These are phyloP conservation scores for Chrysosporium queenslandicum DNA, from an alignment of 2,329 filamentous ascomycete species.

Conservation along the genomic window DNA sequence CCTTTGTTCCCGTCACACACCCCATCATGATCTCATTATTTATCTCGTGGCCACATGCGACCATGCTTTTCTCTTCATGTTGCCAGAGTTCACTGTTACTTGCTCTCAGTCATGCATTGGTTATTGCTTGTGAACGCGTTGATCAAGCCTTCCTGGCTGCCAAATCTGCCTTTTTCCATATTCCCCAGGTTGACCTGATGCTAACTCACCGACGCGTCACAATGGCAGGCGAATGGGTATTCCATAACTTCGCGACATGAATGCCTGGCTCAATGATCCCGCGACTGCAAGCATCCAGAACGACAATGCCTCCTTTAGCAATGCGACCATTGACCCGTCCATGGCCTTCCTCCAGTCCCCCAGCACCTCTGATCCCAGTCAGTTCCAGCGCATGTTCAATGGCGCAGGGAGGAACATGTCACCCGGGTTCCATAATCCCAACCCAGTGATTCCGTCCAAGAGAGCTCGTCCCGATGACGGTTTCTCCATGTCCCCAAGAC, in stretches of 20 bases:
- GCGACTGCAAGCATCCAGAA: slow-evolving; percentile 35
- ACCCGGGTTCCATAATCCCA: slow-evolving; percentile 66
- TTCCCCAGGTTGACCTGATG: neutral
- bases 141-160: neutral
- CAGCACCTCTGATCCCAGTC: slow-evolving; percentile 41
- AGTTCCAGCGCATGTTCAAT: slow-evolving; percentile 63
- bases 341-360: slow-evolving; percentile 41
- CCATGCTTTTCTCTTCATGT: neutral
- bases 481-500: slow-evolving; percentile 69
- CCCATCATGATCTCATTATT: neutral
- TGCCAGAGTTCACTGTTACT: neutral
- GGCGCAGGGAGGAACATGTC: slow-evolving; percentile 74
- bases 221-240: slow-evolving; percentile 17
- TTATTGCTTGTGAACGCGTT: neutral
- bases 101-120: neutral
- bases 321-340: slow-evolving; percentile 38
- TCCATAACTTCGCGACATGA: slow-evolving; percentile 36
- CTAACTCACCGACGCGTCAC: slow-evolving; percentile 10
- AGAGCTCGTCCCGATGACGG: slow-evolving; percentile 77
- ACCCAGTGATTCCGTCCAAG: slow-evolving; percentile 81
- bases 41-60: neutral
- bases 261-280: slow-evolving; percentile 43
- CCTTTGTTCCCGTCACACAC: neutral
- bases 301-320: slow-evolving; percentile 34
- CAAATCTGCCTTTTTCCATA: neutral